Evolutionary conservation across 768 basidiomycete species (phyloP).

Genomic region (Mycena belliarum): DNA sequence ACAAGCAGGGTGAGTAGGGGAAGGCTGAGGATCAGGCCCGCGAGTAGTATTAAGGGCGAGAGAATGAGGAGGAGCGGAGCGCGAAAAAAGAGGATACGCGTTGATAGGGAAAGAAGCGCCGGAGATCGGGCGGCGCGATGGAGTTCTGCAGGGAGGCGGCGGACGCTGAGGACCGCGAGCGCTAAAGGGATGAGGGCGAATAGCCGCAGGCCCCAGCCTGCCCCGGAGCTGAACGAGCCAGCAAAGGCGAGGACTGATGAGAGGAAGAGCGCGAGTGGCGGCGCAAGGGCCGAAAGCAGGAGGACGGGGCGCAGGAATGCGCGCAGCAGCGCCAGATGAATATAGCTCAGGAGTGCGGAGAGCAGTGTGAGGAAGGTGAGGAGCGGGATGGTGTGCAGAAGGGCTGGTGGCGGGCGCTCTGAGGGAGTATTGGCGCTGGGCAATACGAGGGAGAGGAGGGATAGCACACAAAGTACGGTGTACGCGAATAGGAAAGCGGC

Average conservation of each 20-base stretch:
- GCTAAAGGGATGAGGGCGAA: constrained; percentile 76
- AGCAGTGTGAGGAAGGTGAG: constrained; percentile 70
- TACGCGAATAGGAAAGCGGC: constrained; percentile 66
- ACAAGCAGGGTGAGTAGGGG: constrained; percentile 81
- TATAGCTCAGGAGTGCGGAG: constrained; percentile 71
- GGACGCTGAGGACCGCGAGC: constrained; percentile 68
- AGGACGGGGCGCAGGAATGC: constrained; percentile 86
- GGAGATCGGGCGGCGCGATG: constrained; percentile 69
- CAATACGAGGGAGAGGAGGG: constrained; percentile 67
- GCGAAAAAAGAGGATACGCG: constrained; percentile 58
- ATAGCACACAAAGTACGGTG: constrained; percentile 60
- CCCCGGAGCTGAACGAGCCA: constrained; percentile 34
- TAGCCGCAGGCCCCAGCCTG: constrained; percentile 59
- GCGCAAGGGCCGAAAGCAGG: constrained; percentile 72
- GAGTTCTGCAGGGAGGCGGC: constrained; percentile 65
- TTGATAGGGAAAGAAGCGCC: constrained; percentile 62
- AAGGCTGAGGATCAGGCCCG: constrained; percentile 66
- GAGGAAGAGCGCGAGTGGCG: constrained; percentile 71
- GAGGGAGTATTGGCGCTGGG: constrained; percentile 46
- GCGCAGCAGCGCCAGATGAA: constrained; percentile 73
- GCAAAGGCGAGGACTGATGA: constrained; percentile 82
- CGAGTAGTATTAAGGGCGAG: constrained; percentile 72
- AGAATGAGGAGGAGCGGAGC: constrained; percentile 77
- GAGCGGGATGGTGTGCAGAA: constrained; percentile 77
- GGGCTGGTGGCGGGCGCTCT: constrained; percentile 44